These are phyloP conservation scores for Cryptococcus sp. DNA, from an alignment of 1,284 basidiomycete genomes.

Conservation along the genomic window DNA sequence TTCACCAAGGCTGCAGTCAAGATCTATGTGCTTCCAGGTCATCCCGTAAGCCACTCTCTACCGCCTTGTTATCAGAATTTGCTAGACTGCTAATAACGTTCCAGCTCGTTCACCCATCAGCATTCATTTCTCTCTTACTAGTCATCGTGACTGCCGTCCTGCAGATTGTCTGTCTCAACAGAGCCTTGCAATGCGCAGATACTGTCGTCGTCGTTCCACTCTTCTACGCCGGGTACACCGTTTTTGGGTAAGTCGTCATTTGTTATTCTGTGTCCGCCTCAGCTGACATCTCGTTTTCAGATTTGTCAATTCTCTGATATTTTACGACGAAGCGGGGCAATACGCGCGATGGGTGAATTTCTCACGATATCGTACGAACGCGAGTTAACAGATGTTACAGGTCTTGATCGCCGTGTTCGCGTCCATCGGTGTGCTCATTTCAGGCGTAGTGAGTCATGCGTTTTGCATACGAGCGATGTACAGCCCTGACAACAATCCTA, in stretches of 20 bases:
- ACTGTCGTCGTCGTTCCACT: constrained; percentile 72
- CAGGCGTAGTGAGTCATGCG: constrained; percentile 67
- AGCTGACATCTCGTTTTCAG: constrained; percentile 28
- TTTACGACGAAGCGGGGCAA: constrained; percentile 76
- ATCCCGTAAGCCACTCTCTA: constrained; percentile 36
- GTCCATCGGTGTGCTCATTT: constrained; percentile 79
- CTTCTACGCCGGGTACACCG: constrained; percentile 68
- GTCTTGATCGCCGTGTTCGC: constrained; percentile 76
- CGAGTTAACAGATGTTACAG: constrained; percentile 14
- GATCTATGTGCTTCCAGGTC: constrained; percentile 39
- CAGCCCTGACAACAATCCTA: neutral
- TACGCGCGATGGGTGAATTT: constrained; percentile 72
- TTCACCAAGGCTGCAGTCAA: constrained; percentile 77
- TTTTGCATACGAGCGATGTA: neutral
- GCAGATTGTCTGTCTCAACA: constrained; percentile 88
- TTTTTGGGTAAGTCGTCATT: constrained; percentile 57
- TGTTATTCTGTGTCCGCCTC: neutral
- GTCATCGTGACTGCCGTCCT: constrained; percentile 75
- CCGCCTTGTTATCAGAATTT: neutral
- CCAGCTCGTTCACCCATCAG: constrained; percentile 71
- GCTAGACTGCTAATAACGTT: neutral
- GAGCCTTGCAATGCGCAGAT: constrained; percentile 65
- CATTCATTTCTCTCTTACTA: constrained; percentile 79
- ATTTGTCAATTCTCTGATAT: constrained; percentile 70
- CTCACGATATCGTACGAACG: neutral